Evolutionary conservation across 805 yeast species (phyloP).

Genomic region (Yarrowia divulgata): DNA sequence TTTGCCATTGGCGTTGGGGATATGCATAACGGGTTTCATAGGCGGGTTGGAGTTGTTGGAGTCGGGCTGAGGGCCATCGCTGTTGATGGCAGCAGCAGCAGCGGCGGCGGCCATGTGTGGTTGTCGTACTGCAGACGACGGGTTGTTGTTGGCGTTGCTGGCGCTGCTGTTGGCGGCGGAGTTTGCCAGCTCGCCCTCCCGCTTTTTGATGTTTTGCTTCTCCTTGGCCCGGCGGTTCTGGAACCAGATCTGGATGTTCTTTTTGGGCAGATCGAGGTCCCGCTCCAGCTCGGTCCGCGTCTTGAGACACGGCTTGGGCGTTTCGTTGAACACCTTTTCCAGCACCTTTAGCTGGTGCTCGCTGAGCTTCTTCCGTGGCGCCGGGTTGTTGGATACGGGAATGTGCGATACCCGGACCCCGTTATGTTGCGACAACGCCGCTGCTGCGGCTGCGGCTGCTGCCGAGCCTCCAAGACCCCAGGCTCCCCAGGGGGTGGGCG

Average conservation of each 20-base stretch:
- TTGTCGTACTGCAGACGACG: conserved; percentile 39
- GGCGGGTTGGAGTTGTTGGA: neutral
- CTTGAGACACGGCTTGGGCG: conserved; percentile 78
- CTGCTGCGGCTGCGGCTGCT: conserved; percentile 30
- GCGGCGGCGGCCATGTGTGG: conserved; percentile 36
- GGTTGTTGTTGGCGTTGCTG: neutral
- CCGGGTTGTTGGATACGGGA: conserved; percentile 35
- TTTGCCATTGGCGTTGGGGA: conserved; percentile 38
- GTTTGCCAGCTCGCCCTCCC: conserved; percentile 44
- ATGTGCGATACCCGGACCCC: conserved; percentile 38
- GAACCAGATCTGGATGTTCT: conserved; percentile 93
- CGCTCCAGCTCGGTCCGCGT: conserved; percentile 72
- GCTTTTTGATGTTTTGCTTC: conserved; percentile 62
- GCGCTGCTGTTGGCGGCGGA: conserved; percentile 5
- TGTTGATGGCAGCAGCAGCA: conserved; percentile 30
- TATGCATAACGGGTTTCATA: conserved; percentile 30
- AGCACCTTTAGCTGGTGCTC: conserved; percentile 58
- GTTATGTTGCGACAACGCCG: conserved; percentile 39
- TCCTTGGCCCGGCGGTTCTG: conserved; percentile 73
- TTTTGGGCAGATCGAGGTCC: conserved; percentile 77
- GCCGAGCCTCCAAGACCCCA: conserved; percentile 16
- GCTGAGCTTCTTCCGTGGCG: conserved; percentile 47
- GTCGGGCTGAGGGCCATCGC: conserved; percentile 10
- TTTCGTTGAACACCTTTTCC: conserved; percentile 71
- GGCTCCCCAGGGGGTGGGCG: conserved; percentile 33